Percentiles rank a stretch among this genome's conserved stretches.
phyloP scores from a whole-genome alignment of 73 alveolate genomes.

The Stentor roeselii region DNA sequence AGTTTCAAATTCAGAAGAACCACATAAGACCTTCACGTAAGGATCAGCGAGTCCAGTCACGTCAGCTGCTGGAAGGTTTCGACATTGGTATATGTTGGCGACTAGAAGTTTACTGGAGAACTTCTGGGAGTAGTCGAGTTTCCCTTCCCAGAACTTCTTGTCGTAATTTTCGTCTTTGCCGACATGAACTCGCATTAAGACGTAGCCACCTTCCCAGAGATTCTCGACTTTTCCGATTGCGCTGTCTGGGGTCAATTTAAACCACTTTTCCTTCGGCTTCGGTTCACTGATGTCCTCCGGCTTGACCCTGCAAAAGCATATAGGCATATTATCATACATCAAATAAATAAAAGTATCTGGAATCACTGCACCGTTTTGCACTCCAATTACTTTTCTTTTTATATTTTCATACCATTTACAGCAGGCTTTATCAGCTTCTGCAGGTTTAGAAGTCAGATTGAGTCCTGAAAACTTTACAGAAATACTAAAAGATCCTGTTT shows the following conservation, averaged over 20 bases:
- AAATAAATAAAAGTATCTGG: constrained; percentile 44
- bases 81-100: constrained; percentile 45
- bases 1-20: not conserved
- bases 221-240: constrained; percentile 24
- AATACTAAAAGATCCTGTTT: not conserved
- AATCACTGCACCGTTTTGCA: constrained; percentile 26
- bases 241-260: not conserved
- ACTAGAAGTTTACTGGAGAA: not conserved
- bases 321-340: constrained; percentile 38
- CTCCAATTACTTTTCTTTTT: not conserved
- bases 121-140: not conserved
- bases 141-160: not conserved
- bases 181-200: not conserved
- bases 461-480: not conserved
- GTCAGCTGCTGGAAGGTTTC: constrained; percentile 60
- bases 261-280: constrained; percentile 6
- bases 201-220: constrained; percentile 27
- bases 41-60: constrained; percentile 62
- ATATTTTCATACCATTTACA: constrained; percentile 34
- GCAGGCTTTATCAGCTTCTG: constrained; percentile 27
- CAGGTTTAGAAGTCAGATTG: constrained; percentile 24
- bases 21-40: constrained; percentile 34
- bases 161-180: not conserved
- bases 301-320: constrained; percentile 33
- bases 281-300: not conserved